Base-by-base conservation (phyloP, 1,284 basidiomycete species). In the Pterula multifida region DNA sequence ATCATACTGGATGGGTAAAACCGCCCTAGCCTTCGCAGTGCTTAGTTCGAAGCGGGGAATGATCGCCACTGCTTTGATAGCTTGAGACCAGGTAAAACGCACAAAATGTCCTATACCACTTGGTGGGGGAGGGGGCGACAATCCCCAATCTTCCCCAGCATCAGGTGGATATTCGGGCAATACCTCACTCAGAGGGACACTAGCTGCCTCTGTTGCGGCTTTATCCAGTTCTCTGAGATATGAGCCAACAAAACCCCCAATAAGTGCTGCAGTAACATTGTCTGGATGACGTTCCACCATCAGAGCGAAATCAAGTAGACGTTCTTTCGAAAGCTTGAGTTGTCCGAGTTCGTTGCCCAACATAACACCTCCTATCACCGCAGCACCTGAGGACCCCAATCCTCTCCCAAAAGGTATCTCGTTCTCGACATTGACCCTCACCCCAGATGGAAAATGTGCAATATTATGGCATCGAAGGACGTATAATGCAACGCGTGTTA, bases 221-320 rank as follows among this genome's bases (percentile, higher is more conserved):
- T 82, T 78, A 60, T 90, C 89, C 35, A 98, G 77, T 64, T 98
- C 95, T 52, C 86, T 79, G 51, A 98, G 77, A 71, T 98, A 99
- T 3, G 88, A 90, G 9, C 95, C 96, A n/a, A 98, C 91, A 64
- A 99, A 98, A 0, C 96, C 96, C 36, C 96, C 96, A 26, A 98
- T 78, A 28, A 99, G 79, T 0, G 95, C 95, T 0, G 96, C 96
- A 0, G 96, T 96, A 56, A 99, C 95, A 64, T 99, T 99, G 69
- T 99, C 96, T 4, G 96, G 96, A 65, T 99, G 96, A 9, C 96
- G 79, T 67, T 99, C 96, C 59, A 99, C 94, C 96, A 99, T 98
- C 52, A 99, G 76, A 1, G 96, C 94, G 63, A 92, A 95, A 68
- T 99, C 96, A 52, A 98, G 78, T 58, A 96, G 72, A 24, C 96